phyloP scores from a whole-genome alignment of 495 filamentous ascomycete genomes.

The Lophiotrema nucula region DNA sequence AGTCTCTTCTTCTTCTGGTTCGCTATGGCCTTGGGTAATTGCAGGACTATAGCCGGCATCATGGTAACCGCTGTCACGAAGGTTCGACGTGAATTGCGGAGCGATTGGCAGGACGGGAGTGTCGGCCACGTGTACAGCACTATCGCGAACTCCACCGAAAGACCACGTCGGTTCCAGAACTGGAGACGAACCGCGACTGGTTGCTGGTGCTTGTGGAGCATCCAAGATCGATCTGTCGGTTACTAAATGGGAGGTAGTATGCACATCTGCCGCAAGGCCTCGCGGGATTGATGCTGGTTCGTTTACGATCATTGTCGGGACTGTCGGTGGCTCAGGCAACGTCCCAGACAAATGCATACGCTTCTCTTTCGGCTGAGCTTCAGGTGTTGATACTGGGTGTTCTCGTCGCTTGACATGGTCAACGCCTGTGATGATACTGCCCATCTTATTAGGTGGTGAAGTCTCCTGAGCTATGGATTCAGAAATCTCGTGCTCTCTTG shows the following conservation, averaged over 20 bases:
- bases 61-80: constrained; percentile 49
- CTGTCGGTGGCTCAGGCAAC: not conserved
- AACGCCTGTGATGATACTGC: constrained; percentile 22
- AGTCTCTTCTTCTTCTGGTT: not conserved
- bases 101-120: constrained; percentile 42
- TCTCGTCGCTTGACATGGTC: constrained; percentile 36
- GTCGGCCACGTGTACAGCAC: constrained; percentile 52
- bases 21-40: constrained; percentile 15
- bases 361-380: constrained; percentile 29
- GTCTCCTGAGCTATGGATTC: not conserved
- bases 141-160: constrained; percentile 47
- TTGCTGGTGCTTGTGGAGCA: not conserved
- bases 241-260: not conserved
- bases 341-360: constrained; percentile 25
- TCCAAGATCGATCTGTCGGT: not conserved
- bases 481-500: not conserved
- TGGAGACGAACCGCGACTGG: not conserved
- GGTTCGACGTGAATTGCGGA: constrained; percentile 28
- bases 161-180: constrained; percentile 35
- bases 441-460: constrained; percentile 14
- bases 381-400: constrained; percentile 19
- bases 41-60: constrained; percentile 38
- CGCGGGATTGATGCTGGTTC: not conserved
- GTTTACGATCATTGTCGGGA: not conserved
- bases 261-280: not conserved